phyloP scores from a whole-genome alignment of 352 stramenopile species.

The Phytophthora constricta region DNA sequence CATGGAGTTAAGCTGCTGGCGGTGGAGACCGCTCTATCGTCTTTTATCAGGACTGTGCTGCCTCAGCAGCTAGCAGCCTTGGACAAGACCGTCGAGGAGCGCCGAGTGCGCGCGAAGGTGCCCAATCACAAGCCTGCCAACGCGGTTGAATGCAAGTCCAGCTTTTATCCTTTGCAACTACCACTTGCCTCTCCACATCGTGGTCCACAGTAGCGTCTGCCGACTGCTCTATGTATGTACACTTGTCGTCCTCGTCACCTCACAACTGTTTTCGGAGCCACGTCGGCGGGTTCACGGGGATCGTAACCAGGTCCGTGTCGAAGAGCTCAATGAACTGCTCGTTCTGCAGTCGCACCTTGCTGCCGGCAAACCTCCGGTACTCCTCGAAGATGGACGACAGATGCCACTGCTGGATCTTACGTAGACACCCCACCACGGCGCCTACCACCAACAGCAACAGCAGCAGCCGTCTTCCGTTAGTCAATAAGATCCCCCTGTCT shows the following conservation, averaged over 20 bases:
- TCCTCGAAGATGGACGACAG: constrained; percentile 94
- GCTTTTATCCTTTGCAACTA: constrained; percentile 13
- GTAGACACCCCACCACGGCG: constrained; percentile 89
- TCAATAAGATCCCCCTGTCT: background rate
- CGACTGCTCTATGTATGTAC: constrained; percentile 19
- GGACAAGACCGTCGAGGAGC: background rate
- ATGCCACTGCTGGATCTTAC: constrained; percentile 94
- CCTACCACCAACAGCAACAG: constrained; percentile 38
- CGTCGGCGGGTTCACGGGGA: constrained; percentile 73
- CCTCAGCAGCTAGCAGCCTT: background rate
- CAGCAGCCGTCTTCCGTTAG: background rate
- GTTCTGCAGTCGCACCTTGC: constrained; percentile 92
- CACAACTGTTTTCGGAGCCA: constrained; percentile 73
- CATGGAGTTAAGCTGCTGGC: background rate
- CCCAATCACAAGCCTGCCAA: constrained; percentile 16
- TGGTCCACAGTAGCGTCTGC: constrained; percentile 16
- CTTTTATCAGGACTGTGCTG: too few species aligned
- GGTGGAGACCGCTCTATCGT: too few species aligned
- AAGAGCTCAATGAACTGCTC: constrained; percentile 96
- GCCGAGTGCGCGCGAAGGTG: constrained; percentile 2
- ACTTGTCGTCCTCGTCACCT: background rate
- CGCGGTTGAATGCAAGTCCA: constrained; percentile 35
- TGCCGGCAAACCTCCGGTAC: constrained; percentile 91
- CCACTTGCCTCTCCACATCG: background rate
- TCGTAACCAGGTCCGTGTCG: constrained; percentile 92